Percentiles rank a stretch among this genome's conserved stretches.
Evolutionary conservation across 2,329 filamentous ascomycete genomes (phyloP).

Genomic region (Pseudocercospora cruenta): DNA sequence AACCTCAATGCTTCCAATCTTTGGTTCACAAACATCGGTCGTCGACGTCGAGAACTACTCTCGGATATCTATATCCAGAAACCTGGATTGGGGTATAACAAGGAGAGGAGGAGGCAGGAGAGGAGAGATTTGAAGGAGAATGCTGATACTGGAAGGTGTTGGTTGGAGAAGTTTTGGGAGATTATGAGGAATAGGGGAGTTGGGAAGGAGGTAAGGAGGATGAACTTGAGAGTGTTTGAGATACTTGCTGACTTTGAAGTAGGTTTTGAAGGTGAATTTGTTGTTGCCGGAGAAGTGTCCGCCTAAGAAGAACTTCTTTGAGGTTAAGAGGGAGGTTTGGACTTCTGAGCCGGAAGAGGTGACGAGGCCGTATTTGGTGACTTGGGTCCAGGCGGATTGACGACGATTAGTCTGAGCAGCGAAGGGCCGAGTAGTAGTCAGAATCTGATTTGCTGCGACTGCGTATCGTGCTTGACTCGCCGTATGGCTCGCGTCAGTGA

Average conservation of each 20-base stretch:
- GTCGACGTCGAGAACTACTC: no score
- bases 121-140: no score
- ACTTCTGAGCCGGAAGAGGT: background rate
- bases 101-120: background rate
- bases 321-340: background rate
- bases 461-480: no score
- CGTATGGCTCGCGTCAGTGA: no score
- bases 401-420: no score
- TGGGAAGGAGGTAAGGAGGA: no score
- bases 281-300: background rate
- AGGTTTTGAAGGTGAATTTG: background rate
- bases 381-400: no score
- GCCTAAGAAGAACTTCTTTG: background rate
- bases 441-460: no score
- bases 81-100: background rate
- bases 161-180: no score
- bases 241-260: no score
- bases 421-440: no score
- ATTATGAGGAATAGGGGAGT: background rate
- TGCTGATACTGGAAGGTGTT: no score
- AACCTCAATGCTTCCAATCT: background rate
- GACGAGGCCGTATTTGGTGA: background rate
- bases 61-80: background rate
- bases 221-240: background rate
- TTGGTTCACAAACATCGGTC: background rate